phyloP scores from a whole-genome alignment of 1,139 yeast species.

The Yamadazyma triangularis region DNA sequence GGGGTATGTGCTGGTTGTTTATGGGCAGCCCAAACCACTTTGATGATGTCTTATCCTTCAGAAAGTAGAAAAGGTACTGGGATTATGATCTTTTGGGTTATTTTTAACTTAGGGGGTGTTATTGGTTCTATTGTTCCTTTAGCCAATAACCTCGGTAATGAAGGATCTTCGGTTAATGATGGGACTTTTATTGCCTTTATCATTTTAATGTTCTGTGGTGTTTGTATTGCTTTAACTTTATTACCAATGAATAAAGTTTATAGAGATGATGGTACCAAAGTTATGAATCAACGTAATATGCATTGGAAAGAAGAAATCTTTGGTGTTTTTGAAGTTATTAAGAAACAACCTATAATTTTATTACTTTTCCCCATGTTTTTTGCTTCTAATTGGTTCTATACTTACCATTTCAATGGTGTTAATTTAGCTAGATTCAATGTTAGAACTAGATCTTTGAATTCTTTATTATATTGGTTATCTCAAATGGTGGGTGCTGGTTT shows the following conservation, averaged over 20 bases:
- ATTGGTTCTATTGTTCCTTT: conserved; percentile 55
- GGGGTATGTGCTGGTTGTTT: conserved; percentile 55
- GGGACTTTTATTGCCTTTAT: conserved; percentile 58
- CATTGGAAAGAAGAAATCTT: conserved; percentile 43
- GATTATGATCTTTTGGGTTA: conserved; percentile 56
- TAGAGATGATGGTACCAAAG: conserved; percentile 50
- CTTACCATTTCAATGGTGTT: conserved; percentile 58
- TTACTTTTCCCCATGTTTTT: conserved; percentile 58
- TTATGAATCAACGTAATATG: conserved; percentile 42
- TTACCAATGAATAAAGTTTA: conserved; percentile 49
- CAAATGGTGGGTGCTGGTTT: conserved; percentile 56
- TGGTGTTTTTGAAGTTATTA: conserved; percentile 36
- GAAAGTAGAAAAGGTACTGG: conserved; percentile 53
- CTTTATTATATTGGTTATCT: conserved; percentile 55
- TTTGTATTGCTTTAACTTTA: conserved; percentile 32
- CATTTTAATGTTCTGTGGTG: conserved; percentile 50
- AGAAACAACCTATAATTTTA: conserved; percentile 42
- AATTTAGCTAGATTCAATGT: conserved; percentile 54
- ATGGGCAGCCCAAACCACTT: conserved; percentile 62
- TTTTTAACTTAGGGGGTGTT: conserved; percentile 62
- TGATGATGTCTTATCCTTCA: conserved; percentile 54
- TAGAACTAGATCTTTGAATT: conserved; percentile 58
- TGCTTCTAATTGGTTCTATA: conserved; percentile 62
- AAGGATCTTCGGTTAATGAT: conserved; percentile 37
- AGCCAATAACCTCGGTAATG: conserved; percentile 42